These are phyloP conservation scores for Diatrype stigma DNA, from an alignment of 2,329 filamentous ascomycete species.

Conservation along the genomic window DNA sequence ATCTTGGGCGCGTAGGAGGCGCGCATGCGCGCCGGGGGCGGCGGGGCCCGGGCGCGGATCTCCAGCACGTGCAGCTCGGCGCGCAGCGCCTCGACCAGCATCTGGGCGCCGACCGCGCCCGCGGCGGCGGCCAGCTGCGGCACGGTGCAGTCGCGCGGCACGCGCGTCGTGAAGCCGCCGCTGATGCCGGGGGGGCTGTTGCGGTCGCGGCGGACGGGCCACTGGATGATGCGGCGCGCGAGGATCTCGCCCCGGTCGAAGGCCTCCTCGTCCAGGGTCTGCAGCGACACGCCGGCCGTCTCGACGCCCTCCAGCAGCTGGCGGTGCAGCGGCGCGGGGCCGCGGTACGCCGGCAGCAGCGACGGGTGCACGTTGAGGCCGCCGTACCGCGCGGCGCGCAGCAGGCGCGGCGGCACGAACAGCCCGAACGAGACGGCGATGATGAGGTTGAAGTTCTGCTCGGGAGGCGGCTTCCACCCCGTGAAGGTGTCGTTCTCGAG, in stretches of 20 bases:
- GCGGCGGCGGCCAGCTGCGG: slow-evolving; percentile 50
- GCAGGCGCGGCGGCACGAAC: slow-evolving; percentile 74
- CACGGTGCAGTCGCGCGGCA: slow-evolving; percentile 42
- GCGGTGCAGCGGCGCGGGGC: slow-evolving; percentile 82
- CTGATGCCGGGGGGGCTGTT: too few species aligned
- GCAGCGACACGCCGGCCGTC: slow-evolving; percentile 73
- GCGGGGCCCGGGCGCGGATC: too few species aligned
- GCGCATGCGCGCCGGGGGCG: slow-evolving; percentile 17
- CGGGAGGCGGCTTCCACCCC: slow-evolving; percentile 63
- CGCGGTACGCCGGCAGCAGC: slow-evolving; percentile 78
- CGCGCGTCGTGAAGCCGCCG: slow-evolving; percentile 46
- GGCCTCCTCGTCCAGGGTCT: slow-evolving; percentile 70
- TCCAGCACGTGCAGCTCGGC: slow-evolving; percentile 61
- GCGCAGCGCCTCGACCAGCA: slow-evolving; percentile 66
- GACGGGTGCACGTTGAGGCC: slow-evolving; percentile 94
- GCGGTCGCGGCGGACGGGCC: slow-evolving; percentile 48
- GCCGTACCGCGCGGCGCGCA: slow-evolving; percentile 69
- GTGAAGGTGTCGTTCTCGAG: slow-evolving; percentile 80
- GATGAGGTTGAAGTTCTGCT: slow-evolving; percentile 74
- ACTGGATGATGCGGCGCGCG: slow-evolving; percentile 43
- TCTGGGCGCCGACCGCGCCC: slow-evolving; percentile 59
- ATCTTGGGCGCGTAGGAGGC: slow-evolving; percentile 69
- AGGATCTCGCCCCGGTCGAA: slow-evolving; percentile 82
- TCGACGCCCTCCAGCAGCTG: slow-evolving; percentile 62
- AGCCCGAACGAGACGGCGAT: slow-evolving; percentile 93